Base-by-base conservation (phyloP, 2,329 filamentous ascomycete species). In the Sarocladiaceae sp. region DNA sequence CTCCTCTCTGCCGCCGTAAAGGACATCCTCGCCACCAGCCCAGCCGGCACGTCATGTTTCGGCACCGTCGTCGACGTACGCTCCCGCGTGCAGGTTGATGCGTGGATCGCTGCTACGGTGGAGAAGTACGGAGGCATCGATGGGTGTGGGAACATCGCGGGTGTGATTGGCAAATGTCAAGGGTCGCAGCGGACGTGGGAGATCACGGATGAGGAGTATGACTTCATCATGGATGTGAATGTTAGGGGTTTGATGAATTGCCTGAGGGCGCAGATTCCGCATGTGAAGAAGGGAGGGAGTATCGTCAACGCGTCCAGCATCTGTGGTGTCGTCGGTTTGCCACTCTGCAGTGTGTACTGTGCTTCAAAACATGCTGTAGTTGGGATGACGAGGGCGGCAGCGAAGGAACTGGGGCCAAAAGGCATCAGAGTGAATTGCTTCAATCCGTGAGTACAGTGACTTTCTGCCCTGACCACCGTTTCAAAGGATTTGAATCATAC, bases 201-300 rank as follows among this genome's bases (percentile, higher is more conserved):
- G 13, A 48, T 62, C 32, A 56, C 58, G 12, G 61, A 68, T 34
- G 61, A 65, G 2, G 63, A 67, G 32, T 73, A 65, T 65, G 58
- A 64, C 33, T 56, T 58, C 43, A 55, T 69, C 20, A 52, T 71
- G 44, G 50, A 55, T 6, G 63, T 72, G 7, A 72, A 73, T 52
- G 46, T 67, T 13, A 64, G 56, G 11, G 71, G 73, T 9, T 53
- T 69, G 45, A 69, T 74, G 61, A 65, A 71, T 41, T 73, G 68
- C 50, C 50, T 77, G 50, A 59, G 69, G 34, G 66, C 67, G 20
- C 53, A 76, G 55, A 48, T 76, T 23, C 59, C 58, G 12, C 57
- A 59, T 1, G 27, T 32, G 6, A 33, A 33, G 16, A 21, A 23
- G 5, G 29, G 40, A 0, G 69, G 64, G 0, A 67, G 66, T 50